These are phyloP conservation scores for Auricularia cornea DNA, from an alignment of 768 basidiomycete genomes.

Conservation along the genomic window DNA sequence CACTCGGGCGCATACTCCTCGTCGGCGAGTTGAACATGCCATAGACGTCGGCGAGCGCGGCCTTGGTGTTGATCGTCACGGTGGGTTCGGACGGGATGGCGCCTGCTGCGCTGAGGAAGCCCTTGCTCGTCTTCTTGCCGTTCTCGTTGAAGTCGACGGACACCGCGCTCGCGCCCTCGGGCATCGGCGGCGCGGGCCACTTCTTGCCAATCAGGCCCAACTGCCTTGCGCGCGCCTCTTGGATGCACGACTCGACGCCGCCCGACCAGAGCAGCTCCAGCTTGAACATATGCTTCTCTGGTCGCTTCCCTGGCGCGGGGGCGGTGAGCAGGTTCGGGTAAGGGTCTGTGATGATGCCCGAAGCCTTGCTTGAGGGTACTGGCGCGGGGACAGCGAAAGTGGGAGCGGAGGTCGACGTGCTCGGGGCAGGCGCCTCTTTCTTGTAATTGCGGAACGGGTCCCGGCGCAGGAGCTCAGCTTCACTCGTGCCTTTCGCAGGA, in stretches of 20 bases:
- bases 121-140: slow-evolving; percentile 34
- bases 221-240: slow-evolving; percentile 73
- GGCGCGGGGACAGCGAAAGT: slow-evolving; percentile 13
- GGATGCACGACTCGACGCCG: slow-evolving; percentile 72
- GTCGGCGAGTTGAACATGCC: slow-evolving; percentile 71
- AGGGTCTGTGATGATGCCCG: slow-evolving; percentile 22
- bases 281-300: slow-evolving; percentile 63
- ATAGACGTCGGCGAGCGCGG: slow-evolving; percentile 89
- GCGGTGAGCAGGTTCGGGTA: slow-evolving; percentile 72
- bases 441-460: slow-evolving; percentile 75
- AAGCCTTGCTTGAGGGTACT: neutral
- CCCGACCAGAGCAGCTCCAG: slow-evolving; percentile 58
- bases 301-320: slow-evolving; percentile 56
- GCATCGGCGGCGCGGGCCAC: slow-evolving; percentile 57
- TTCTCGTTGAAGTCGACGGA: slow-evolving; percentile 55
- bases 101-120: slow-evolving; percentile 30
- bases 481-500: slow-evolving; percentile 38
- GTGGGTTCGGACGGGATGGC: slow-evolving; percentile 52
- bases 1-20: slow-evolving; percentile 18
- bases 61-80: slow-evolving; percentile 94
- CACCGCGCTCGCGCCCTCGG: neutral
- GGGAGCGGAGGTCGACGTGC: slow-evolving; percentile 12
- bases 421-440: slow-evolving; percentile 1
- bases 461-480: slow-evolving; percentile 70
- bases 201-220: slow-evolving; percentile 80